Percentiles rank a stretch among this genome's conserved stretches.
phyloP scores from a whole-genome alignment of 805 yeast species.

The Barnettozyma siamensis region DNA sequence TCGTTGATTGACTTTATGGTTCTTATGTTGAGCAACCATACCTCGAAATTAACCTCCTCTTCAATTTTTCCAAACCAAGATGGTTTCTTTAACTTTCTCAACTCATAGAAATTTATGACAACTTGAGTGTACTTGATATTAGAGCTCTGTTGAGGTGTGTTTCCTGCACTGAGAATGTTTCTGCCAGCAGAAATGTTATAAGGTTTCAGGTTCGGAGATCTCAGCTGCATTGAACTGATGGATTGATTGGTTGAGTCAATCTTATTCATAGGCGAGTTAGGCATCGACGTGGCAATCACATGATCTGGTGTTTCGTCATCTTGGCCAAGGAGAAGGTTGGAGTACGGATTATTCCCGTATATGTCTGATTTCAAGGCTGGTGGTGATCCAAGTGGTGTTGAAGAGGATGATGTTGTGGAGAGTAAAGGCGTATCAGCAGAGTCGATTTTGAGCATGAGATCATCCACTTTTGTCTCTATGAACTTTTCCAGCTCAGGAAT shows the following conservation, averaged over 20 bases:
- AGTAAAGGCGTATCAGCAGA: slow-evolving; percentile 11
- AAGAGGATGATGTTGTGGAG: slow-evolving; percentile 13
- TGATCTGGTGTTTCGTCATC: slow-evolving; percentile 10
- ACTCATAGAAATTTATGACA: slow-evolving; percentile 35
- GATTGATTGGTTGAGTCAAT: slow-evolving; percentile 3
- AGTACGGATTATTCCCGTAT: slow-evolving; percentile 13
- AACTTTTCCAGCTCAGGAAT: slow-evolving; percentile 43
- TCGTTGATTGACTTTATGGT: slow-evolving; percentile 30
- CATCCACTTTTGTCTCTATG: slow-evolving; percentile 31
- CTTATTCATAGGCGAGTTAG: slow-evolving; percentile 5
- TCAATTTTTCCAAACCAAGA: slow-evolving; percentile 47
- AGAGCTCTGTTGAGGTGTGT: slow-evolving; percentile 10
- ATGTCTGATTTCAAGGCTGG: slow-evolving; percentile 8
- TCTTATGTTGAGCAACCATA: slow-evolving; percentile 54
- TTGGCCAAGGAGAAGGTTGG: slow-evolving; percentile 15
- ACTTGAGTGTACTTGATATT: slow-evolving; percentile 28
- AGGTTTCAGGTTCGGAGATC: slow-evolving; percentile 8
- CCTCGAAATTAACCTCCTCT: slow-evolving; percentile 60
- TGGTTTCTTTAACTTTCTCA: slow-evolving; percentile 37
- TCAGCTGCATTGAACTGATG: slow-evolving; percentile 1
- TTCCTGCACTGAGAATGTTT: slow-evolving; percentile 5
- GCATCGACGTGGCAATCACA: slow-evolving; percentile 4
- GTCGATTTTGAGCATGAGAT: slow-evolving; percentile 26
- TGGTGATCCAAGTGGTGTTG: slow-evolving; percentile 22
- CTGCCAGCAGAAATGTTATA: slow-evolving; percentile 3